These are phyloP conservation scores for Neurospora sp. DNA, from an alignment of 495 filamentous ascomycete genomes.

Conservation along the genomic window DNA sequence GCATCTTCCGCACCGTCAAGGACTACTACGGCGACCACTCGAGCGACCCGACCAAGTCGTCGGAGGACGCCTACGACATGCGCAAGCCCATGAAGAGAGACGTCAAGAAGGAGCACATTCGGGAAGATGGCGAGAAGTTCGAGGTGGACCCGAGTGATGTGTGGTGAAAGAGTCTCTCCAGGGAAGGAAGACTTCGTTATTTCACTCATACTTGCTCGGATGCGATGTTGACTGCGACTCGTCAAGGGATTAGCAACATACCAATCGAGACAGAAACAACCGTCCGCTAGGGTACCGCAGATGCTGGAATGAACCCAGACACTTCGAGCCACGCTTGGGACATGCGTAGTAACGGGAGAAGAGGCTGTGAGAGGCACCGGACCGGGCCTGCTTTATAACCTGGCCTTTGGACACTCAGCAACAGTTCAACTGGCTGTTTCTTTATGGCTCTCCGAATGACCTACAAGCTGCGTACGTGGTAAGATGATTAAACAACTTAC, in stretches of 20 bases:
- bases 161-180: conserved; percentile 40
- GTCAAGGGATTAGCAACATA: neutral
- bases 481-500: neutral
- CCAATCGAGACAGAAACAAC: neutral
- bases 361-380: neutral
- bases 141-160: conserved; percentile 76
- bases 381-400: neutral
- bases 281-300: neutral
- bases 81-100: conserved; percentile 83
- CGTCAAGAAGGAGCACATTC: conserved; percentile 61
- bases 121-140: conserved; percentile 73
- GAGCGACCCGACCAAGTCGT: conserved; percentile 53
- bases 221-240: neutral
- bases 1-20: conserved; percentile 75
- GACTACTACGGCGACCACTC: conserved; percentile 71
- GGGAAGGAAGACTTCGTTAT: neutral
- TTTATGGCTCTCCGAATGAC: neutral
- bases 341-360: neutral
- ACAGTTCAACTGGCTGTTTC: neutral
- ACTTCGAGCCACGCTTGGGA: neutral
- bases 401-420: neutral
- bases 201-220: neutral
- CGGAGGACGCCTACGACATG: conserved; percentile 93
- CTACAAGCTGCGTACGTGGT: neutral
- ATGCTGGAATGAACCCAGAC: neutral